phyloP scores from a whole-genome alignment of 345 rosid species.

The Moricandia arvensis region DNA sequence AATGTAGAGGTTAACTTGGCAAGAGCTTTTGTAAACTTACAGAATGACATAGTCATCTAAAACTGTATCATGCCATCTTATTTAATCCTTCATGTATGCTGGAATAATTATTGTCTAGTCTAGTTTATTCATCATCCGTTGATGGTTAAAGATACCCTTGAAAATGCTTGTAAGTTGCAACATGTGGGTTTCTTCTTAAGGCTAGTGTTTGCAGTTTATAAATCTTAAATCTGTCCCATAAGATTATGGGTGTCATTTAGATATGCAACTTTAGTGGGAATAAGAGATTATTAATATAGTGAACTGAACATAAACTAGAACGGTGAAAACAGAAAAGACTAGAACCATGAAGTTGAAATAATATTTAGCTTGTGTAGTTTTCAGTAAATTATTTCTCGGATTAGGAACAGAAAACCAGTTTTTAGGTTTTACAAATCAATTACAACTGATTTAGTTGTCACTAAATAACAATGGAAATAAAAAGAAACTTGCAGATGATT shows the following conservation, averaged over 20 bases:
- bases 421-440: conserved; percentile 7
- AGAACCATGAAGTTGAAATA: neutral
- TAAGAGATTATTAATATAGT: neutral
- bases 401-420: neutral
- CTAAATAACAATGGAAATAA: conserved; percentile 18
- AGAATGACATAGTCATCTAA: conserved; percentile 28
- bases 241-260: neutral
- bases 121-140: conserved; percentile 14
- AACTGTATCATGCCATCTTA: neutral
- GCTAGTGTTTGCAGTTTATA: neutral
- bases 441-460: conserved; percentile 4
- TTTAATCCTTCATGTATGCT: neutral
- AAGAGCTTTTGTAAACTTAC: conserved; percentile 19
- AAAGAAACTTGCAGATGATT: conserved; percentile 13
- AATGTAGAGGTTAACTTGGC: conserved; percentile 29
- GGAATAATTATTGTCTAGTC: neutral
- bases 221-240: neutral
- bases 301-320: neutral
- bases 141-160: neutral
- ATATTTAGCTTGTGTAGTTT: neutral
- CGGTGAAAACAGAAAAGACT: neutral
- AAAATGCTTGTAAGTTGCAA: neutral
- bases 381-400: conserved; percentile 13
- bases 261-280: neutral
- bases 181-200: neutral